phyloP scores from a whole-genome alignment of 2,329 filamentous ascomycete genomes.

The Verticillium tricorpus region DNA sequence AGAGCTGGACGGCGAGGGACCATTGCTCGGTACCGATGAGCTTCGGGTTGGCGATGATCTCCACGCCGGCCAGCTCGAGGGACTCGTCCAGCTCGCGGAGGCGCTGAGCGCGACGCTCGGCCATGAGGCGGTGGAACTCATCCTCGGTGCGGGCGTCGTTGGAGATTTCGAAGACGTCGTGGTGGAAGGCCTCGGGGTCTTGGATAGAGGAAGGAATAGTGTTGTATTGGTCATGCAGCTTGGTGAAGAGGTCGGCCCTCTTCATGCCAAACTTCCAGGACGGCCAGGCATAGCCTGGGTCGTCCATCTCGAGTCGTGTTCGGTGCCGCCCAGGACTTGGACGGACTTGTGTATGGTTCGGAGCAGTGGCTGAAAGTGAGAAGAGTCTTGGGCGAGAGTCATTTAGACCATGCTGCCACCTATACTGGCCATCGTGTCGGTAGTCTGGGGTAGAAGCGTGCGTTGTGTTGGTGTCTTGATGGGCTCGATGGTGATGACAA shows the following conservation, averaged over 20 bases:
- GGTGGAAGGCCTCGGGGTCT: conserved; percentile 57
- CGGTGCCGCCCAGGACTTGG: conserved; percentile 1
- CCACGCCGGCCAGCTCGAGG: conserved; percentile 53
- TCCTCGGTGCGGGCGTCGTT: conserved; percentile 42
- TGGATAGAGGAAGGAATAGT: conserved; percentile 52
- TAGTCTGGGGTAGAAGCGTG: not conserved
- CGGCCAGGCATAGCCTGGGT: conserved; percentile 49
- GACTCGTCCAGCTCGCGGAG: conserved; percentile 50
- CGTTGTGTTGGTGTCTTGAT: conserved; percentile 7
- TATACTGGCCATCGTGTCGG: conserved; percentile 13
- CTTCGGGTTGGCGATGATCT: conserved; percentile 56
- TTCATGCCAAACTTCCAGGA: conserved; percentile 62
- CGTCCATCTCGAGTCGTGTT: conserved; percentile 41
- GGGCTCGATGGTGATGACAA: conserved; percentile 15
- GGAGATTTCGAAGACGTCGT: conserved; percentile 57
- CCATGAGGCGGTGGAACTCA: conserved; percentile 51
- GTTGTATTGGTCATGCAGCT: conserved; percentile 56
- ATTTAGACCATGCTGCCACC: conserved; percentile 12
- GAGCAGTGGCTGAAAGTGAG: not conserved
- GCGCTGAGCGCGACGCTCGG: conserved; percentile 48
- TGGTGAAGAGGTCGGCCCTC: conserved; percentile 52
- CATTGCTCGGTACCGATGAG: conserved; percentile 56
- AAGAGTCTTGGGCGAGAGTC: not conserved
- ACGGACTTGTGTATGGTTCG: conserved; percentile 1
- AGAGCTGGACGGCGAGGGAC: conserved; percentile 54